Base-by-base conservation (phyloP, 1,284 basidiomycete species). In the Heimioporus punctisporus region DNA sequence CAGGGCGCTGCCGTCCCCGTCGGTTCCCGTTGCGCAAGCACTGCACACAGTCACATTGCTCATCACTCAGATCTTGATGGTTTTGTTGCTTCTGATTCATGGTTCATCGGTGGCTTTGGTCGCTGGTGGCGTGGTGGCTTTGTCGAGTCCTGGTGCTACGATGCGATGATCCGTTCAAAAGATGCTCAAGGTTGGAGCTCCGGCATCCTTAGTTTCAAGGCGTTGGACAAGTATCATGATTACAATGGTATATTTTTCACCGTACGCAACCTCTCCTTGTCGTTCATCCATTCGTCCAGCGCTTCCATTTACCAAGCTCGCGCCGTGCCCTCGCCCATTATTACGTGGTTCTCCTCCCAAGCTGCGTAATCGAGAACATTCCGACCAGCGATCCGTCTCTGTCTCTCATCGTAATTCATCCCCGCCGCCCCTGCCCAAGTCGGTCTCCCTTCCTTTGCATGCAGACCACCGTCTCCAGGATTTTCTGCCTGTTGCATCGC, bases 41-140 rank as follows among this genome's bases (percentile, higher is more conserved):
- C 31, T 46, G 31, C 60, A 8, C 58, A 56, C 10, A 46, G 39
- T 55, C 61, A 57, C 51, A n/a, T 70, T 57, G 68, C 75, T 61
- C 56, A 58, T 37, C 56, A 59, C 27, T 57, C 66, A 23, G 65
- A 72, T 58, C 71, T 74, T 23, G 77, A 82, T 58, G 67, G 64
- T 52, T 77, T 80, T 52, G 76, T 84, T 57, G 77, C 88, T 49
- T 82, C 81, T 7, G 88, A 92, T 69, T 85, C 87, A 24, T 93
- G 92, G 91, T 95, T 91, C 70, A 78, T 95, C 55, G 93, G 93
- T 39, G 88, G 87, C 15, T 95, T 95, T 70, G 93, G 93, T 5
- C 84, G 81, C 59, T 95, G 93, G 93, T 94, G 91, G 89, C 76
- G 88, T 42, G 90, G 89, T 42, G 90, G 87, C 52, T 74, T 82